These are phyloP conservation scores for Puccinia coronata DNA, from an alignment of 1,284 basidiomycete species.

Conservation along the genomic window DNA sequence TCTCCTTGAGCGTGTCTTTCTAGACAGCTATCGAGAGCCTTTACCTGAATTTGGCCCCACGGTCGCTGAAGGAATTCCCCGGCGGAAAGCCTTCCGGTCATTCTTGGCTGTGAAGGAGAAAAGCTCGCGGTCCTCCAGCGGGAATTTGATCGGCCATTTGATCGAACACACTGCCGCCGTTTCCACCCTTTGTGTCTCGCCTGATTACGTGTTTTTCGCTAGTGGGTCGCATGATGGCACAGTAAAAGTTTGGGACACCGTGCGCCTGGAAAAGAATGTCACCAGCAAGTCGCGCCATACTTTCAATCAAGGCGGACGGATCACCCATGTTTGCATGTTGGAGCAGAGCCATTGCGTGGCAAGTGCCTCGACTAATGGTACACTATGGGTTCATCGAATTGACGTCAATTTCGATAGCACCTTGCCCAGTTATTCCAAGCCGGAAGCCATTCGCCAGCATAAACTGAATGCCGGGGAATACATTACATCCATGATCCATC, in stretches of 20 bases:
- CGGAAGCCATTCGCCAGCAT: slow-evolving; percentile 59
- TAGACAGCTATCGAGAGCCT: slow-evolving; percentile 77
- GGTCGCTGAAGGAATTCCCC: slow-evolving; percentile 62
- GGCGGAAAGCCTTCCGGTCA: slow-evolving; percentile 60
- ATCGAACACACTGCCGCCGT: slow-evolving; percentile 77
- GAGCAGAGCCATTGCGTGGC: slow-evolving; percentile 60
- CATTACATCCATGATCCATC: slow-evolving; percentile 59
- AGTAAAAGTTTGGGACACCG: slow-evolving; percentile 80
- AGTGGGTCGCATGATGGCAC: slow-evolving; percentile 82
- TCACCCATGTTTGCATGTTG: slow-evolving; percentile 58
- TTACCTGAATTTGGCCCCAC: slow-evolving; percentile 85
- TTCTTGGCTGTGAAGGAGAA: slow-evolving; percentile 56
- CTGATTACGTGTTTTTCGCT: slow-evolving; percentile 91
- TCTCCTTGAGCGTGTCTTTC: slow-evolving; percentile 77
- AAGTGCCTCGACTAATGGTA: slow-evolving; percentile 59
- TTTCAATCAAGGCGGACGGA: slow-evolving; percentile 58
- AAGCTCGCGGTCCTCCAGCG: slow-evolving; percentile 62
- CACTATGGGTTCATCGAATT: slow-evolving; percentile 59
- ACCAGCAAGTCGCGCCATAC: slow-evolving; percentile 60
- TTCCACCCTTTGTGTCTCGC: slow-evolving; percentile 79
- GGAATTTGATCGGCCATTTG: slow-evolving; percentile 79
- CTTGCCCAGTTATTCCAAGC: slow-evolving; percentile 60
- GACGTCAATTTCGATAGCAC: slow-evolving; percentile 56
- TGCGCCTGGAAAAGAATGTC: slow-evolving; percentile 74
- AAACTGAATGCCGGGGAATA: slow-evolving; percentile 58